Evolutionary conservation across 2,329 filamentous ascomycete species (phyloP).

Genomic region (Neopestalotiopsis sp.): DNA sequence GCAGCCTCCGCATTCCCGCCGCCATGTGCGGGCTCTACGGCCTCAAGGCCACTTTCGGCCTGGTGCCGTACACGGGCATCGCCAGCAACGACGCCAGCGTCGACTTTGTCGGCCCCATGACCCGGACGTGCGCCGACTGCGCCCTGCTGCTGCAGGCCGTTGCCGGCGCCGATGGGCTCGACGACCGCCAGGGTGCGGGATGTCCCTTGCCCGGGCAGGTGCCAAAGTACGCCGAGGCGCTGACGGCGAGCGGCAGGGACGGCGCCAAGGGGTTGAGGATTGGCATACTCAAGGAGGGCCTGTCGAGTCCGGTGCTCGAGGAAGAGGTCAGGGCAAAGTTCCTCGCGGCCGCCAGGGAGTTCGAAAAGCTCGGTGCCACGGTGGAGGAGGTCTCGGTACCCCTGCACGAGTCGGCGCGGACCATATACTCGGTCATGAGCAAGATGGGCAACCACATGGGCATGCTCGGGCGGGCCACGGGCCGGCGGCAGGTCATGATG

Average conservation of each 20-base stretch:
- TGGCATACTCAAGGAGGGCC: conserved; percentile 36
- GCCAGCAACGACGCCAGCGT: conserved; percentile 37
- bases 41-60: conserved; percentile 38
- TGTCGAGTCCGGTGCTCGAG: conserved; percentile 33
- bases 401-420: conserved; percentile 30
- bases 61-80: conserved; percentile 43
- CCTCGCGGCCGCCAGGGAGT: conserved; percentile 31
- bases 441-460: conserved; percentile 39
- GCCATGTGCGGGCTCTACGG: conserved; percentile 39
- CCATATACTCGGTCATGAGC: conserved; percentile 30
- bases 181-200: conserved; percentile 37
- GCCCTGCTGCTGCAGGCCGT: conserved; percentile 38
- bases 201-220: conserved; percentile 28
- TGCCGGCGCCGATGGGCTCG: conserved; percentile 38
- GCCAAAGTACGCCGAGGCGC: conserved; percentile 24
- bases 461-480: conserved; percentile 36
- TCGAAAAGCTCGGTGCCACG: conserved; percentile 33
- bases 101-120: conserved; percentile 40
- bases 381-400: conserved; percentile 37
- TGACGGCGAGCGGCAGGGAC: conserved; percentile 16
- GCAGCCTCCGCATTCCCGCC: conserved; percentile 40
- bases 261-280: conserved; percentile 32
- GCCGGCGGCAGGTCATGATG: conserved; percentile 29
- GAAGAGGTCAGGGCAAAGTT: conserved; percentile 31
- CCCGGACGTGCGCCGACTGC: conserved; percentile 34